Conservation (phyloP, 2,329 filamentous ascomycete species). For the Chaetomiaceae sp. region DNA sequence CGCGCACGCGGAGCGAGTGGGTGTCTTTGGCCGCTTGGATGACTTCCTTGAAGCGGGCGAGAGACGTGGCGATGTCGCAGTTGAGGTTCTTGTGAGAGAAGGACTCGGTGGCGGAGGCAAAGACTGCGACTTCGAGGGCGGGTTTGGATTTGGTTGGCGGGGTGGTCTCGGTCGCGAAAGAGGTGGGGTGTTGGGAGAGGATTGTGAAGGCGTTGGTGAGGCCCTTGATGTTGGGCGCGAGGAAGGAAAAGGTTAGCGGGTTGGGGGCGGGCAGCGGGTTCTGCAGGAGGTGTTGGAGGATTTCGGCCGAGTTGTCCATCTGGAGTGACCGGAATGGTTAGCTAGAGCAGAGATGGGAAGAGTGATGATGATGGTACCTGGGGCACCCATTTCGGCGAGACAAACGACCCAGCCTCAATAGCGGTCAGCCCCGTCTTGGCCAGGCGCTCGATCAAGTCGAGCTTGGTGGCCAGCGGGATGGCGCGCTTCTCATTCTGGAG, state of each 20-base stretch:
- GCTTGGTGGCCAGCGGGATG: constrained; percentile 68
- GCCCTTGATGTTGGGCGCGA: constrained; percentile 73
- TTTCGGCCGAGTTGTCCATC: constrained; percentile 55
- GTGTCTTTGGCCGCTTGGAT: constrained; percentile 62
- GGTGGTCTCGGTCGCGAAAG: constrained; percentile 49
- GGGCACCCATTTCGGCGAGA: constrained; percentile 79
- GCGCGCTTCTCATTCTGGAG: constrained; percentile 76
- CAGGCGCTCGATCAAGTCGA: constrained; percentile 68
- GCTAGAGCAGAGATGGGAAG: background rate
- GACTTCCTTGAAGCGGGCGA: constrained; percentile 65
- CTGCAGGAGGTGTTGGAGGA: constrained; percentile 64
- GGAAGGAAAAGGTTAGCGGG: constrained; percentile 71
- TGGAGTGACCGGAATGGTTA: constrained; percentile 2
- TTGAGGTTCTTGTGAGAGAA: constrained; percentile 82
- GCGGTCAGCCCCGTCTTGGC: constrained; percentile 63
- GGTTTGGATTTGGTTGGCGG: constrained; percentile 33
- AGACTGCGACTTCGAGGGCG: constrained; percentile 69
- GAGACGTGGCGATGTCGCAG: constrained; percentile 69
- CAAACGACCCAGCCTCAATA: constrained; percentile 80
- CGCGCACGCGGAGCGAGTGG: constrained; percentile 63
- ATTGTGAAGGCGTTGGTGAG: constrained; percentile 58
- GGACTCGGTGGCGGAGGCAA: constrained; percentile 74
- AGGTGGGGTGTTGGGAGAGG: constrained; percentile 47
- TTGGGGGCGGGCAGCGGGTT: constrained; percentile 49
- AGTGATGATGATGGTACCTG: constrained; percentile 48